Base-by-base conservation (phyloP, 2,329 filamentous ascomycete species). In the Colletotrichum cuscutae region DNA sequence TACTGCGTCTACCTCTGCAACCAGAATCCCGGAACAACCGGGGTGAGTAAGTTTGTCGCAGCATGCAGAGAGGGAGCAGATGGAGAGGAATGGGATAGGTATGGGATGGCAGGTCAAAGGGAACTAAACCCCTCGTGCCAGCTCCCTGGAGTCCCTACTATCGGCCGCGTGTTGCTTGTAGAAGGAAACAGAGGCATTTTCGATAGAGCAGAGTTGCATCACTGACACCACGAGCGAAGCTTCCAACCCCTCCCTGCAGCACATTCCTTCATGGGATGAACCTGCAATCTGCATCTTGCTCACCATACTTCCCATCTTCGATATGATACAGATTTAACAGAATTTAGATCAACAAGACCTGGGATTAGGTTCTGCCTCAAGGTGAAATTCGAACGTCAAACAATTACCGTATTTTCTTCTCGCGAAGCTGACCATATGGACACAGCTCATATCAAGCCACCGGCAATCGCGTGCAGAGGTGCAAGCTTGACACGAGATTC, bases 151-250 rank as follows among this genome's bases (percentile, higher is more conserved):
- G 59, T 65, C 49, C 35, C 59, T 42, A 32, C 30, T 22, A 6
- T 60, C 32, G 35, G 24, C 54, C 28, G 35, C 9, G 4, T 54
- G 56, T 35, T 22, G 42, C 42, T n/a, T n/a, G 42, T n/a, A 9
- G 15, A 49, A 49, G 42, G 42, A 49, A 7, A 42, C 49, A 71
- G 46, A 56, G 54, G 46, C 42, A 19, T 57, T 54, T 49, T 49
- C 42, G 19, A 49, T 49, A 49, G 26, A 13, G 1, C 5, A 24
- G 22, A n/a, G 32, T 52, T 19, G 56, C 15, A 52, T 67, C 52
- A 49, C 67, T 66, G 68, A 73, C 49, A 73, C 58, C 61, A 73
- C 61, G 24, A 62, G 49, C 13, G 42, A 32, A 35, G 24, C 60
- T 32, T 69, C 65, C 70, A 64, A 58, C 53, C 70, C 13, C 66